Conservation (phyloP, 208 protist species). For the Angomonas ambiguus region DNA sequence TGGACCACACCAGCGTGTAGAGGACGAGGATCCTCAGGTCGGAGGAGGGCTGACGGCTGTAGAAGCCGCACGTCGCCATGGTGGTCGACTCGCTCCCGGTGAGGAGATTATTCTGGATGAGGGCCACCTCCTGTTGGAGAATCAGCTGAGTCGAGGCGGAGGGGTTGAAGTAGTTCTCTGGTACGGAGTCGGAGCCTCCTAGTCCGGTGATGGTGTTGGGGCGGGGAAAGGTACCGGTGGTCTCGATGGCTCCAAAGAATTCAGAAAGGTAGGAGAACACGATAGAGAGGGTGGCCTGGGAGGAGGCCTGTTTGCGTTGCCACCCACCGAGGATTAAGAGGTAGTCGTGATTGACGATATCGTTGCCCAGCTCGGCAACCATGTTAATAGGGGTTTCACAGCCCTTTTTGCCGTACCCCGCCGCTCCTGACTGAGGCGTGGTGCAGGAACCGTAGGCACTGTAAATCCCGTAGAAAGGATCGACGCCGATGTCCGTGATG, state of each 20-base stretch:
- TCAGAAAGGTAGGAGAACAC: not conserved
- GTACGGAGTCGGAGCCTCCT: constrained; percentile 40
- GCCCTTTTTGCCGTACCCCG: constrained; percentile 13
- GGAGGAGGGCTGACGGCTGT: constrained; percentile 19
- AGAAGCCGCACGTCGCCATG: constrained; percentile 31
- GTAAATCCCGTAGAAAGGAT: not conserved
- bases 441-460: constrained; percentile 13
- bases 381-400: constrained; percentile 32
- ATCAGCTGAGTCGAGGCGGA: constrained; percentile 7
- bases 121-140: constrained; percentile 9
- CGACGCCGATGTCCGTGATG: not conserved
- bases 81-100: constrained; percentile 4
- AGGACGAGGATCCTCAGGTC: constrained; percentile 35
- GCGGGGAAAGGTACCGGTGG: not conserved
- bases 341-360: constrained; percentile 8
- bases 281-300: not conserved
- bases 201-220: constrained; percentile 10
- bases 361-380: constrained; percentile 13
- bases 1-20: constrained; percentile 35
- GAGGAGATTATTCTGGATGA: constrained; percentile 21
- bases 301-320: constrained; percentile 21
- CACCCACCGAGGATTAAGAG: constrained; percentile 28
- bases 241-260: not conserved
- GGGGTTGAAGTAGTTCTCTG: constrained; percentile 37
- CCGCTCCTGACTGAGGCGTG: not conserved